A percentile compares a stretch with the other conserved stretches of the same genome.
These are phyloP conservation scores for Neopestalotiopsis sp. DNA, from an alignment of 2,329 filamentous ascomycete species.

Conservation along the genomic window DNA sequence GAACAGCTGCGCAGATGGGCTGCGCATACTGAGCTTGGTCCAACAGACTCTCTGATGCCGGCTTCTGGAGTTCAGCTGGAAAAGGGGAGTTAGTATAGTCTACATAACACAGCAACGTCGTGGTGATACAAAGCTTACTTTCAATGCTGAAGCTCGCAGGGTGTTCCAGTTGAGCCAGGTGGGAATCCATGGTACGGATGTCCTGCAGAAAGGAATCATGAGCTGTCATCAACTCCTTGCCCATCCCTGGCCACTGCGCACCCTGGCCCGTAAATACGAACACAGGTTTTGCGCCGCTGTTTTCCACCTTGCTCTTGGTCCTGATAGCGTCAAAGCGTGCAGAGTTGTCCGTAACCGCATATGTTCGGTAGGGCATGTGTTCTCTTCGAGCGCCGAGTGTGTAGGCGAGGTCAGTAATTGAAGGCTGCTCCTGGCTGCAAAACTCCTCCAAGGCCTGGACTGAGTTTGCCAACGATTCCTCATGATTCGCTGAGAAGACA, in stretches of 20 bases:
- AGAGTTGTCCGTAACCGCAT: neutral
- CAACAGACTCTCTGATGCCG: conserved; percentile 3
- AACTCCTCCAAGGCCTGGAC: neutral
- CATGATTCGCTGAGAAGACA: conserved; percentile 9
- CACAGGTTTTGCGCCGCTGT: neutral
- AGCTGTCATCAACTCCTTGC: conserved; percentile 5
- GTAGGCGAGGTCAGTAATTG: conserved; percentile 9
- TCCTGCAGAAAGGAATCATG: conserved; percentile 1
- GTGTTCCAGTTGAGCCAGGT: conserved; percentile 1
- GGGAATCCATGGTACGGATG: conserved; percentile 11
- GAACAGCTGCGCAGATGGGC: conserved; percentile 12
- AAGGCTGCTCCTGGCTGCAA: neutral
- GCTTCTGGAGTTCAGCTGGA: conserved; percentile 6
- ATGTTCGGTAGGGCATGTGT: conserved; percentile 5
- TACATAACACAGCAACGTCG: neutral
- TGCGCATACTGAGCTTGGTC: conserved; percentile 4
- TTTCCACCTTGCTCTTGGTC: neutral
- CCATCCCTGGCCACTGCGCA: conserved; percentile 20
- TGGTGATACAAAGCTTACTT: neutral
- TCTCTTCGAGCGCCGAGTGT: conserved; percentile 11
- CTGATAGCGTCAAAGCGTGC: neutral
- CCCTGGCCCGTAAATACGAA: conserved; percentile 20
- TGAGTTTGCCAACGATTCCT: neutral
- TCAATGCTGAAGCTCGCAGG: conserved; percentile 9
- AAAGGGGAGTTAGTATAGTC: neutral